Base-by-base conservation (phyloP, 2,329 filamentous ascomycete species). In the Rutstroemia sydowiana region DNA sequence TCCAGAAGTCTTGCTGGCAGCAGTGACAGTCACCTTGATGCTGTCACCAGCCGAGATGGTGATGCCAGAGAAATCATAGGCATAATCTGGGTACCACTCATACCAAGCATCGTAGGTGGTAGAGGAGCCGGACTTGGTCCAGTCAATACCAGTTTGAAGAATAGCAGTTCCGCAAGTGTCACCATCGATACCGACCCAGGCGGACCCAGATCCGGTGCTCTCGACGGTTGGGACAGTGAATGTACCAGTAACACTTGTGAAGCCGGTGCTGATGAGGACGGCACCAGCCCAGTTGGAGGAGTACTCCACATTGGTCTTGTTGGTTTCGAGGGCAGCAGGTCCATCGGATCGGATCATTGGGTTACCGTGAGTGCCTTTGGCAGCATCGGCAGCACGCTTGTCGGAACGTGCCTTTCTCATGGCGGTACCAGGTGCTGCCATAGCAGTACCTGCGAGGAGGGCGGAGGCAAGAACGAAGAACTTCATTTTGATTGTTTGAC, bases 111-210 rank as follows among this genome's bases (percentile, higher is more conserved):
- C 73, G 59, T 74, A 82, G 6, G 63, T 68, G 3, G 72, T 69
- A 0, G 61, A 55, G 18, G 64, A 65, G n/a, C 69, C 66, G n/a
- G 71, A 60, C 39, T 75, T 66, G 47, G 72, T 74, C 62, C 78
- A 78, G 64, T 81, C 78, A 32, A 82, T 66, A 30, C 78, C 79
- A 1, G 77, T 76, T 63, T 81, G 78, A 5, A 82, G 66, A 48
- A 81, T 79, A 7, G 77, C 75, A 2, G 67, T 69, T 16, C 62
- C 63, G 64, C 76, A 81, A 5, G 76, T 78, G 58, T 81, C 76
- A 11, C 79, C 79, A 54, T 82, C 79, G 51, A 83, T 82, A 21
- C 79, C 79, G 8, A 82, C 77, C 79, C 77, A 82, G 10, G 76
- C 77, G 26, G 44, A 36, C 21, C 48, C 44, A 1, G 36, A 48